phyloP scores from a whole-genome alignment of 2,329 filamentous ascomycete genomes.

The Fusarium phyllophilum region DNA sequence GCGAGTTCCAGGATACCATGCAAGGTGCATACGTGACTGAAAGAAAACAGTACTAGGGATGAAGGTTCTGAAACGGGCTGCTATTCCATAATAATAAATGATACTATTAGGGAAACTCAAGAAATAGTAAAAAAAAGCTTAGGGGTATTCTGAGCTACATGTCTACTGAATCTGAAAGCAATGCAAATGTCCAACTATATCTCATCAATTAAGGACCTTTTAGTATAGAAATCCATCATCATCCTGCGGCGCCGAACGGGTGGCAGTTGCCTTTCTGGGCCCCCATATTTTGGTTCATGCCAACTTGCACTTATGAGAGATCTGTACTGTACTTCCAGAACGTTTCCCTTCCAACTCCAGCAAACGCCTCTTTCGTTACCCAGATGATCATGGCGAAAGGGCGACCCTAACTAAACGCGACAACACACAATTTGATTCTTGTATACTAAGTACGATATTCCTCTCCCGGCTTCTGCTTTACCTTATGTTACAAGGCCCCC shows the following conservation, averaged over 20 bases:
- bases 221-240: slow-evolving; percentile 15
- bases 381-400: slow-evolving; percentile 37
- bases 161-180: not conserved
- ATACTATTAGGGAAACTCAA: not conserved
- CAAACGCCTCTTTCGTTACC: slow-evolving; percentile 23
- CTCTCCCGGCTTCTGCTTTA: not conserved
- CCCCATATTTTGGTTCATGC: slow-evolving; percentile 41
- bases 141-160: not conserved
- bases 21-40: not conserved
- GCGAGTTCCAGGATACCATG: slow-evolving; percentile 3
- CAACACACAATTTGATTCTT: slow-evolving; percentile 34
- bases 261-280: slow-evolving; percentile 33
- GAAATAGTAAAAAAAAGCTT: not conserved
- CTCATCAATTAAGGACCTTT: not conserved
- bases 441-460: slow-evolving; percentile 41
- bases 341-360: slow-evolving; percentile 38
- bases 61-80: not conserved
- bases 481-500: not conserved
- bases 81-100: no score
- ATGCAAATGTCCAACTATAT: not conserved
- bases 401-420: slow-evolving; percentile 26
- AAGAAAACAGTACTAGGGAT: not conserved
- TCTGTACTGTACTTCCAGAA: slow-evolving; percentile 42
- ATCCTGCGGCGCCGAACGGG: slow-evolving; percentile 11
- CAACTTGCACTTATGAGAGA: slow-evolving; percentile 45